Base-by-base conservation (phyloP, 164 flowering plant species). In the Santalum album region DNA sequence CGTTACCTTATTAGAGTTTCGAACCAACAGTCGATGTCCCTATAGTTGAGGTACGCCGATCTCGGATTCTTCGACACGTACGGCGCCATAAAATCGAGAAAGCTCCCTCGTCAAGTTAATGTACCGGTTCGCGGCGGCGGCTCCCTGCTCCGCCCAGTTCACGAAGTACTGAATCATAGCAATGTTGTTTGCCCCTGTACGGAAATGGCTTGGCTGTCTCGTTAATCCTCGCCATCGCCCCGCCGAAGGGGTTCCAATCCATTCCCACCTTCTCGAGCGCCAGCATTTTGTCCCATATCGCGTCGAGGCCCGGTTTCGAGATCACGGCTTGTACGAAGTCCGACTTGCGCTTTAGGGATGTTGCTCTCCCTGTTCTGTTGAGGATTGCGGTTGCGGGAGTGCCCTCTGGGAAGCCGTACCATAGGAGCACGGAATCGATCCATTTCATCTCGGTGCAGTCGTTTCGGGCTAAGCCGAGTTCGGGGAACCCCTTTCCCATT, bases 1-100 rank as follows among this genome's bases (percentile, higher is more conserved):
- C 12, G 46, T 19, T 4, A 4, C 5, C 0, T n/a, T 18, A 12
- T n/a, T 11, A 4, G 46, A n/a, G 18, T 43, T 43, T 7, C n/a
- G 6, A 2, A 9, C 52, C 52, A 1, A 49, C 7, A n/a, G 19
- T 49, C 52, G 10, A 76, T 42, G 49, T 76, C 80, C 29, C 77
- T 60, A 53, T 76, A 77, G 24, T 75, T 75, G 32, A 78, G 35
- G 19, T 24, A 75, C 1, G 79, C 70, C 43, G 57, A 56, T 18
- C 83, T 70, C 2, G 80, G 83, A 18, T 57, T 64, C 53, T 57
- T 64, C 2, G 83, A 73, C 52, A 78, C 83, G 49, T 50, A 73
- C 2, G 78, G 71, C n/a, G 80, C 60, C 72, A 69, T 70, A 60
- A 26, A 64, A 14, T 49, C 57, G 53, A 56, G n/a, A 63, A 15